phyloP scores from a whole-genome alignment of 192 early-diverging fungal species.

The Backusella westeae region DNA sequence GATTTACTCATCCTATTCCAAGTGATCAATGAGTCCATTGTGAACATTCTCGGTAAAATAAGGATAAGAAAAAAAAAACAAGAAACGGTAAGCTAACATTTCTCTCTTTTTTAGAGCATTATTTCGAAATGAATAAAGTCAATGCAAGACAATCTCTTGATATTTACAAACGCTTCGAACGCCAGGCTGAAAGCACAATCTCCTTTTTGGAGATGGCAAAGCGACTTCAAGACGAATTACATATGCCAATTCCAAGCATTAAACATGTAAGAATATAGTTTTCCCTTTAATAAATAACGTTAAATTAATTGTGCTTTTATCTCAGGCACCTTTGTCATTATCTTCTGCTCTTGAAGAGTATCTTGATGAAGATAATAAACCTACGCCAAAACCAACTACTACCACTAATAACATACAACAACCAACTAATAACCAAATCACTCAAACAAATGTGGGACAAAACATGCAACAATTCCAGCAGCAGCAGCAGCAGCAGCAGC shows the following conservation, averaged over 20 bases:
- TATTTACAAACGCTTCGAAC: constrained; percentile 77
- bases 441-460: constrained; percentile 7
- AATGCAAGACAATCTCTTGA: constrained; percentile 65
- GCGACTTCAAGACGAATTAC: constrained; percentile 52
- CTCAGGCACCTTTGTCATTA: constrained; percentile 31
- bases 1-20: constrained; percentile 76
- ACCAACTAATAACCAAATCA: not conserved
- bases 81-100: not conserved
- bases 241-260: constrained; percentile 70
- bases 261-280: constrained; percentile 60
- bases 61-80: not conserved
- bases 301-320: not conserved
- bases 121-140: constrained; percentile 69
- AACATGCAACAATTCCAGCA: not conserved
- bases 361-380: constrained; percentile 22
- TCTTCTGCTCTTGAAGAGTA: constrained; percentile 35
- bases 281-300: not conserved
- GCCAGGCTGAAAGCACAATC: constrained; percentile 67
- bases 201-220: constrained; percentile 71
- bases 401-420: not conserved
- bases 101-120: constrained; percentile 48
- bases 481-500: not conserved
- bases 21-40: constrained; percentile 77
- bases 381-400: not conserved
- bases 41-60: constrained; percentile 66